These are phyloP conservation scores for Carex parvula DNA, from an alignment of 176 grass and related monocot genomes.

Conservation along the genomic window DNA sequence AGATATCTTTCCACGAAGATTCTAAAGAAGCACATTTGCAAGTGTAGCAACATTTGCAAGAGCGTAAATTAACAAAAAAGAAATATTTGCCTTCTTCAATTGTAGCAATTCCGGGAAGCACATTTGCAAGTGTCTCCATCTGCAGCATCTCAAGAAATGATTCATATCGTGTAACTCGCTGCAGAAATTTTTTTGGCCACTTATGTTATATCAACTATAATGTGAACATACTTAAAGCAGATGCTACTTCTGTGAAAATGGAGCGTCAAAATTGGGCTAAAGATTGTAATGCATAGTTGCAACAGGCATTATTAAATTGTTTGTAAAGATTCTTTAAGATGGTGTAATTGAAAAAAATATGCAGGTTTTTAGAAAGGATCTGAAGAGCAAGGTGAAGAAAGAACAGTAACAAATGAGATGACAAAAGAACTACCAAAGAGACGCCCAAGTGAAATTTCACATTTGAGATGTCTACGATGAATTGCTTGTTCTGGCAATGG, in stretches of 20 bases:
- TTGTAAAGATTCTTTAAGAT: background rate
- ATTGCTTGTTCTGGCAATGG: background rate
- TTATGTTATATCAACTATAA: conserved; percentile 4
- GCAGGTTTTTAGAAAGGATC: background rate
- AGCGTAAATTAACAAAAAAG: background rate
- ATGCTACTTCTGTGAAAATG: background rate
- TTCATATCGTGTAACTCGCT: conserved; percentile 52
- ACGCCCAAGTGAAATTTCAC: background rate
- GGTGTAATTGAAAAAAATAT: background rate
- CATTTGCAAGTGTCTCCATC: conserved; percentile 62
- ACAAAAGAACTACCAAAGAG: background rate
- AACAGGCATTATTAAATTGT: background rate
- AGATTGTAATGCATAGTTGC: background rate
- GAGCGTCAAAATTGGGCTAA: background rate
- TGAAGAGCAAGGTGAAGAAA: background rate
- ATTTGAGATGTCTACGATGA: background rate
- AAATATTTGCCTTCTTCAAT: conserved; percentile 54
- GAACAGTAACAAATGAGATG: background rate
- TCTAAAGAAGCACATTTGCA: background rate
- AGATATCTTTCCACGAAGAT: background rate
- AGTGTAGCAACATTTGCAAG: background rate
- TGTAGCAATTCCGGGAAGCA: conserved; percentile 74
- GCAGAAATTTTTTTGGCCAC: conserved; percentile 30
- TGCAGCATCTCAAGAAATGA: conserved; percentile 78
- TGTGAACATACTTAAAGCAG: background rate